Base-by-base conservation (phyloP, 192 early-diverging fungal species). In the Gonapodya sp. region DNA sequence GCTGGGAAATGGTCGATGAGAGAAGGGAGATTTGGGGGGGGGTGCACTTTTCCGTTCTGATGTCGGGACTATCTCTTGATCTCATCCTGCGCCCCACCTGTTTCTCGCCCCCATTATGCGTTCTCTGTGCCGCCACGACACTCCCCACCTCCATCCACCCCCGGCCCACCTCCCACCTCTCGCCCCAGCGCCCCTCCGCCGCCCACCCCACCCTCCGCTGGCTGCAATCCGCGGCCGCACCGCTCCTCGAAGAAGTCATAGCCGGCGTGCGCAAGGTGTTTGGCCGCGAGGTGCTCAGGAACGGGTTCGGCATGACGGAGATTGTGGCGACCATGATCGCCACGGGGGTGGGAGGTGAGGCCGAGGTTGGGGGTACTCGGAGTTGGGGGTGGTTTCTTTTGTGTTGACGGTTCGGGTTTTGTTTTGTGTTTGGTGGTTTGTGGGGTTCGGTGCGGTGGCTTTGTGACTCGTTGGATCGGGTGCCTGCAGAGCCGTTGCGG, bases 301-400 rank as follows among this genome's bases (percentile, higher is more conserved):
- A 77, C 75, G 75, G 75, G 30, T 77, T 77, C 75, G 75, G 75
- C 18, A 77, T 77, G 75, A 77, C 75, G 30, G 75, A 77, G 31
- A 18, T 77, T 33, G 75, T 77, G 30, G 75, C 75, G 30, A 77
- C 75, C 75, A 34, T 34, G 75, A 18, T 77, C 30, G 18, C 75
- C 30, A 77, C 75, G 2, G 30, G 18, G 8, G 30, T 34, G 18
- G 75, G 75, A 33, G 75, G 34, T 18, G 75, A 77, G 75, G 2
- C 24, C 24, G 46, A 16, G 46, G 24, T 8, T 24, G n/a, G n/a
- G n/a, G n/a, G n/a, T n/a, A n/a, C n/a, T n/a, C n/a, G n/a, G n/a
- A n/a, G n/a, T n/a, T n/a, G n/a, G n/a, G n/a, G n/a, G n/a, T n/a
- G n/a, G n/a, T n/a, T n/a, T n/a, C n/a, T n/a, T n/a, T n/a, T n/a